Base-by-base conservation (phyloP, 192 early-diverging fungal species). In the Umbelopsis isabellina region DNA sequence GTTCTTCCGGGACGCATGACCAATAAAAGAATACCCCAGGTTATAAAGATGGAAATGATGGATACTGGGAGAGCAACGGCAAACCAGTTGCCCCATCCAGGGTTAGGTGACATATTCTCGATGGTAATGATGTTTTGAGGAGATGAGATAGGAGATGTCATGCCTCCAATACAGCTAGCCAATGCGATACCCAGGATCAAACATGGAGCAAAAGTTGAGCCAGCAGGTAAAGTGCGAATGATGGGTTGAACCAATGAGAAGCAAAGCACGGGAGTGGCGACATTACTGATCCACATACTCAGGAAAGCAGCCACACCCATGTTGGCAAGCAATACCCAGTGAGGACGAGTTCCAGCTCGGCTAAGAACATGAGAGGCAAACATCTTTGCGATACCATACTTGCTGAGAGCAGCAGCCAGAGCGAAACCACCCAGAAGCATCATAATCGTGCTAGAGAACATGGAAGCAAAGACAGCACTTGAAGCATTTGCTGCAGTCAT, bases 241-340 rank as follows among this genome's bases (percentile, higher is more conserved):
- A 93, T 93, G 11, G 91, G 90, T 76, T 90, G 73, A 44, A 80
- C 80, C 44, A 93, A 67, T 25, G 88, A 89, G 68, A 92, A 92
- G 80, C 90, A 93, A 33, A 93, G 74, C 11, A 91, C 91, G 3
- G 91, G 91, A 15, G 91, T 89, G 0, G 91, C 91, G 5, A 93
- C 91, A 75, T 93, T 93, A 67, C 84, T 86, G 53, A 93, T 93
- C 84, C 90, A 93, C 91, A 93, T 93, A 79, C 83, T 86, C 3
- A 88, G 81, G 75, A 93, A 87, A 8, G 84, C 87, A 69, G 87
- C 83, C 2, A 93, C 90, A 79, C 89, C 85, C 90, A 93, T 93
- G 72, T 89, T 90, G 53, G 90, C 85, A 33, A 93, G 75, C 46
- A 93, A 67, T 3, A 91, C 89, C 76, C 77, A 78, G 44, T 84